Conservation (phyloP, 495 filamentous ascomycete species). For the Hypoxylon perforatum region DNA sequence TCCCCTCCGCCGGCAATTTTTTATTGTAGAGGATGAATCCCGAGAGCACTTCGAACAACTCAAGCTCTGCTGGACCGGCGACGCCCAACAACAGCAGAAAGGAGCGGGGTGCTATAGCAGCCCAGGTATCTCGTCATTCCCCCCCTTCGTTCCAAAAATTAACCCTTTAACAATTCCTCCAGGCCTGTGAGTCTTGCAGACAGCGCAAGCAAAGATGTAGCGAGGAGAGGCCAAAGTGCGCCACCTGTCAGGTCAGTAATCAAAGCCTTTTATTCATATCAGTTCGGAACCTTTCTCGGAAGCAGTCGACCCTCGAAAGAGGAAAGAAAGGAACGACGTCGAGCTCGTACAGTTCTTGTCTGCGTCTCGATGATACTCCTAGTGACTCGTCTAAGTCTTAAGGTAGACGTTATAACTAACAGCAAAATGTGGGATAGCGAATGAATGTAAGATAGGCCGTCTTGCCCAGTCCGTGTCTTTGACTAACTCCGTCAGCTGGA, state of each 20-base stretch:
- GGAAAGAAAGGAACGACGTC: neutral
- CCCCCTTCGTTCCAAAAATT: neutral
- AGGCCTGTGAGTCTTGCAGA: conserved; percentile 86
- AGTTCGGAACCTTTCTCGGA: neutral
- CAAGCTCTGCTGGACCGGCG: conserved; percentile 44
- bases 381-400: conserved; percentile 20
- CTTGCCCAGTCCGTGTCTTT: conserved; percentile 18
- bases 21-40: conserved; percentile 41
- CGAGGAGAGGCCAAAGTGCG: conserved; percentile 84
- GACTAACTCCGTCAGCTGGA: conserved; percentile 57
- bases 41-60: conserved; percentile 38
- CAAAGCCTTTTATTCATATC: conserved; percentile 20
- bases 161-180: conserved; percentile 9
- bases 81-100: conserved; percentile 50
- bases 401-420: conserved; percentile 44
- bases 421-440: conserved; percentile 29
- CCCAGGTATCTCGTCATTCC: conserved; percentile 50
- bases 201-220: conserved; percentile 91
- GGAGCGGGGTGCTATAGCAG: conserved; percentile 61
- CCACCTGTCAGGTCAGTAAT: conserved; percentile 57
- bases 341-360: conserved; percentile 16
- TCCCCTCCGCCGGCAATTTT: conserved; percentile 18
- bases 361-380: conserved; percentile 13
- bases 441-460: conserved; percentile 41
- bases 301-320: conserved; percentile 3